Percentiles rank a stretch among this genome's conserved stretches.
Evolutionary conservation across 1,139 yeast genomes (phyloP).

Genomic region (Pneumocystis canis): DNA sequence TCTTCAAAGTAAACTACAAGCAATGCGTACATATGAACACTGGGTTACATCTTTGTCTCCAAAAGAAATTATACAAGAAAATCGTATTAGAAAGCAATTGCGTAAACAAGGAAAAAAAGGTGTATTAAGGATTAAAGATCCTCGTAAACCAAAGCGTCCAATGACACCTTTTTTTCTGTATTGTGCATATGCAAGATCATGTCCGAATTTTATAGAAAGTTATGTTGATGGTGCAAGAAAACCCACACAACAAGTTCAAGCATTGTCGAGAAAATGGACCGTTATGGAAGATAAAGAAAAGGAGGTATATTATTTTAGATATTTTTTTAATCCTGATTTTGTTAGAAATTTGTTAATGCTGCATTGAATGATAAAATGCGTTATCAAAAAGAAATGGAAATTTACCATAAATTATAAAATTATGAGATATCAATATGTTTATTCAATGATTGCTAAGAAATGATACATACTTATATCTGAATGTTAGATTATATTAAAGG

Average conservation of each 20-base stretch:
- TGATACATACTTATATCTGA: not conserved
- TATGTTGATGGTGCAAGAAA: not conserved
- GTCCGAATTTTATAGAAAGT: not conserved
- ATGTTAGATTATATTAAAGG: not conserved
- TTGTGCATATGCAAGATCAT: not conserved
- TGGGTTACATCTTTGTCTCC: constrained; percentile 1
- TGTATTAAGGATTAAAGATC: not conserved
- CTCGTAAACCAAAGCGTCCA: constrained; percentile 2
- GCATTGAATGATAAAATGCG: not conserved
- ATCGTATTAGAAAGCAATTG: not conserved
- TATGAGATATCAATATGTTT: not conserved
- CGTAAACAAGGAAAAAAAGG: not conserved
- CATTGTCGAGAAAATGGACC: not conserved
- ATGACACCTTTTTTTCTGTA: not conserved
- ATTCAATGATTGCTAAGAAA: not conserved
- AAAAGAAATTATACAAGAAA: not conserved
- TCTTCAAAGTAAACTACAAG: not conserved
- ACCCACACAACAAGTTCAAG: not conserved
- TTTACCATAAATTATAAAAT: not conserved
- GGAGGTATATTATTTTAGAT: not conserved
- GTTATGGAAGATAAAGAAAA: not conserved
- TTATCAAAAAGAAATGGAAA: not conserved
- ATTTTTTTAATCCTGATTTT: not conserved
- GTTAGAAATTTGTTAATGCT: not conserved
- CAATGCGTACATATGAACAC: not conserved